Evolutionary conservation across 768 basidiomycete genomes (phyloP), one percentile per base, ranked within the genome.

Genomic region (Hypholoma sublateritium): DNA sequence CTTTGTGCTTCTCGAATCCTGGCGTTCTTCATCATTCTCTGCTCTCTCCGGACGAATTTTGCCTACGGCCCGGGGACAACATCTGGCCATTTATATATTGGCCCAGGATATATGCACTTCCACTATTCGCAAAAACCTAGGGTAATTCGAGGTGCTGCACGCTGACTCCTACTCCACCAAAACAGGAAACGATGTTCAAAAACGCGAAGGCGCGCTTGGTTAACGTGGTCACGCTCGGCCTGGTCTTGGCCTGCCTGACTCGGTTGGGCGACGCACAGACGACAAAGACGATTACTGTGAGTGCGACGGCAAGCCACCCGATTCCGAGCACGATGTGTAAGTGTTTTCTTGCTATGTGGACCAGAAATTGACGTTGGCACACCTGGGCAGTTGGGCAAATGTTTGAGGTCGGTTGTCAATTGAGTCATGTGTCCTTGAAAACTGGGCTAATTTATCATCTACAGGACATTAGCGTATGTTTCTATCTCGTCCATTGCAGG

Each of bases 401-500:
- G 83, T 86, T 82, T 47, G 85, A 87, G 74, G 84, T 79, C 61
- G 47, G 67, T 46, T 25, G 42, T 41, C 37, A n/a, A 3, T 2
- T 45, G 25, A 22, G 5, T 32, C 25, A 24, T 21, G 4, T 7
- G 28, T 49, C 6, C 34, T 24, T 11, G 11, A 6, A 21, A 13
- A n/a, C 34, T 43, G 13, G 9, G 37, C 46, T 42, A 28, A 8
- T 28, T 9, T 16, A 25, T 43, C 16, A 49, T 50, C 25, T 42
- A 13, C 56, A 86, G 82, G 85, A 87, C 66, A 86, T 86, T 52
- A 87, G 80, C 62, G 85, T 85, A 58, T 70, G 83, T 75, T 36
- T 39, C 39, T 9, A 32, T 53, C 21, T 5, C 28, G 19, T 48
- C 17, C 5, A 1, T 13, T 32, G 50, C 43, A 22, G 3, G 21